These are phyloP conservation scores for Phytophthora pisi DNA, from an alignment of 352 stramenopile genomes.

Conservation along the genomic window DNA sequence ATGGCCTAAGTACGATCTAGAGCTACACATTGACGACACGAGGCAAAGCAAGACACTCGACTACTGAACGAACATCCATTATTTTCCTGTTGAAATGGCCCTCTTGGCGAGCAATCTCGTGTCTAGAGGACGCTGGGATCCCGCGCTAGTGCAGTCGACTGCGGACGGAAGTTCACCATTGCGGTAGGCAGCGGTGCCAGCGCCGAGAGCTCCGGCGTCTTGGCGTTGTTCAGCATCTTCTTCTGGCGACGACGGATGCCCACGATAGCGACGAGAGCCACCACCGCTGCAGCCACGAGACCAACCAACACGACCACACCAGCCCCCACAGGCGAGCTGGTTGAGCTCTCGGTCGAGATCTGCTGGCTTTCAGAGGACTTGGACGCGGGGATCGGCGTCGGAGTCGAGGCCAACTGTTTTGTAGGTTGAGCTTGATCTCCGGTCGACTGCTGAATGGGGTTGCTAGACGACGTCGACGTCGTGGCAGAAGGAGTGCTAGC, in stretches of 20 bases:
- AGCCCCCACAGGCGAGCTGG: conserved; percentile 18
- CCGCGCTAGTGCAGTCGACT: conserved; percentile 16
- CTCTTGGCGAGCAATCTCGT: not conserved
- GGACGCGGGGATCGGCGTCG: conserved; percentile 9
- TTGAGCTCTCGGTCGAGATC: conserved; percentile 40
- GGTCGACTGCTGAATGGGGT: conserved; percentile 21
- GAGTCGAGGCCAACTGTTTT: conserved; percentile 4
- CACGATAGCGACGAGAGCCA: conserved; percentile 48
- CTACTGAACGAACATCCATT: conserved; percentile 12
- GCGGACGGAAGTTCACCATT: conserved; percentile 32
- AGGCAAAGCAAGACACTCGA: no score
- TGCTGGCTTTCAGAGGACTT: conserved; percentile 24
- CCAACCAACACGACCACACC: conserved; percentile 48
- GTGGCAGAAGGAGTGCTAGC: conserved; percentile 5
- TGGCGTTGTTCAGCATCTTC: conserved; percentile 48
- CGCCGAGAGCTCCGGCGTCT: conserved; percentile 47
- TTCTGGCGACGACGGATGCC: conserved; percentile 47
- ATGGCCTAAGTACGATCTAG: not conserved
- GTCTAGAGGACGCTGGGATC: conserved; percentile 39
- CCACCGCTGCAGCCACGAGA: conserved; percentile 45
- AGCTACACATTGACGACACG: no score
- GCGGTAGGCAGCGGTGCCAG: conserved; percentile 27
- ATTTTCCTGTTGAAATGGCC: conserved; percentile 1
- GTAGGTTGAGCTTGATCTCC: conserved; percentile 11
- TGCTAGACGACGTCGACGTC: conserved; percentile 7